Evolutionary conservation across 2,329 filamentous ascomycete genomes (phyloP), one percentile per base, ranked within the genome.

Genomic region (Diplodia mutila): DNA sequence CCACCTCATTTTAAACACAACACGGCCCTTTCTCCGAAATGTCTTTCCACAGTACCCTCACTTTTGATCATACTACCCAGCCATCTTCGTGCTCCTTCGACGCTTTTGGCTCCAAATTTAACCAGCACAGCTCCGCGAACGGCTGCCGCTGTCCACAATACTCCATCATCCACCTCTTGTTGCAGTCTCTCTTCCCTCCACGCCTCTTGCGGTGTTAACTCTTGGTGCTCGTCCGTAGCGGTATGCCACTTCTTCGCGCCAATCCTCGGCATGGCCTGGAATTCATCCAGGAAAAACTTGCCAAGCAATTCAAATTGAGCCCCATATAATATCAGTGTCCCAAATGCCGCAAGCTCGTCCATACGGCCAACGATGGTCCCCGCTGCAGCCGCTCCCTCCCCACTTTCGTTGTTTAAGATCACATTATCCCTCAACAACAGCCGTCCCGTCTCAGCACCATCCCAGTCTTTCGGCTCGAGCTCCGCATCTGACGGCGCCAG

Each of bases 391-490:
- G 16, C 51, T 3, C 27, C 61, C 18, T 46, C 61, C 1, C 8
- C 27, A n/a, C 59, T 9, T 32, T 61, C 54, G 21, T 61, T 67
- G 29, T 61, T 55, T 87, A 99, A 83, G 12, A 94, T 86, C 54
- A 98, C 84, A 9, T 92, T 90, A 78, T 99, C 95, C 69, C 94
- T 86, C n/a, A 98, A 84, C 1, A 98, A 82, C 18, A 98, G 84
- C 69, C 89, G 86, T 67, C 1, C 73, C 72, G 69, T 75, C 69
- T 2, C 77, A 68, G 16, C 48, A 16, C 14, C 52, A 37, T 63
- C 59, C n/a, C 46, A 48, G 11, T 70, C 63, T 52, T 34, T n/a
- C n/a, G 25, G 46, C 52, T 66, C 52, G 7, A 57, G 23, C 18
- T 55, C 49, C 21, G 37, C 68, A 73, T 1, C 73, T 69, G 49